These are phyloP conservation scores for Salvia sclarea DNA, from an alignment of 305 asterid genomes.

Conservation along the genomic window DNA sequence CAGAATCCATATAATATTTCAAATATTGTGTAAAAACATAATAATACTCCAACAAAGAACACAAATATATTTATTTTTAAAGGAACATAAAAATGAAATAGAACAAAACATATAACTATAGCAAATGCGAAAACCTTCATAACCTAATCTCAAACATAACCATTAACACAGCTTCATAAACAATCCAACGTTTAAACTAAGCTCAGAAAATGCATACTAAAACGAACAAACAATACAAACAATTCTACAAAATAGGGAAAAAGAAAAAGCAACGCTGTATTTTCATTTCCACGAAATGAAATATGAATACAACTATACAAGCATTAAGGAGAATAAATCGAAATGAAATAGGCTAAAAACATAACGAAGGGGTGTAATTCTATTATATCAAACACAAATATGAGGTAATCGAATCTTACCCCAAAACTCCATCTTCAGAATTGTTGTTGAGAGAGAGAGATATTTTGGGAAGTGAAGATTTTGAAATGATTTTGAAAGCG, in stretches of 20 bases:
- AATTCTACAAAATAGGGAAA: not conserved
- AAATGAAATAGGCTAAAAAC: not conserved
- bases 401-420: constrained; percentile 30
- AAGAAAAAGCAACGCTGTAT: too few species aligned
- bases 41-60: too few species aligned
- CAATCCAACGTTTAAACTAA: not conserved
- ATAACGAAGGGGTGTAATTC: not conserved
- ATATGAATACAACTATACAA: too few species aligned
- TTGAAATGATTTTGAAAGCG: constrained; percentile 24
- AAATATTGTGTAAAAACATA: too few species aligned
- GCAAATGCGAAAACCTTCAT: not conserved
- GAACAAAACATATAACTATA: too few species aligned
- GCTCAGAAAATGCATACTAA: not conserved
- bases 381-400: not conserved
- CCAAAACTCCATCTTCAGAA: constrained; percentile 56
- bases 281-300: not conserved
- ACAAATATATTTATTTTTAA: too few species aligned
- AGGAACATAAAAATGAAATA: too few species aligned
- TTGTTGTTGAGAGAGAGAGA: not conserved
- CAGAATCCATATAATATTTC: not conserved
- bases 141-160: not conserved
- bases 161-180: not conserved
- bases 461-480: not conserved
- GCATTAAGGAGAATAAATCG: not conserved
- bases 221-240: not conserved